Evolutionary conservation across 2,329 filamentous ascomycete genomes (phyloP).

Genomic region (Sphaerulina musiva): DNA sequence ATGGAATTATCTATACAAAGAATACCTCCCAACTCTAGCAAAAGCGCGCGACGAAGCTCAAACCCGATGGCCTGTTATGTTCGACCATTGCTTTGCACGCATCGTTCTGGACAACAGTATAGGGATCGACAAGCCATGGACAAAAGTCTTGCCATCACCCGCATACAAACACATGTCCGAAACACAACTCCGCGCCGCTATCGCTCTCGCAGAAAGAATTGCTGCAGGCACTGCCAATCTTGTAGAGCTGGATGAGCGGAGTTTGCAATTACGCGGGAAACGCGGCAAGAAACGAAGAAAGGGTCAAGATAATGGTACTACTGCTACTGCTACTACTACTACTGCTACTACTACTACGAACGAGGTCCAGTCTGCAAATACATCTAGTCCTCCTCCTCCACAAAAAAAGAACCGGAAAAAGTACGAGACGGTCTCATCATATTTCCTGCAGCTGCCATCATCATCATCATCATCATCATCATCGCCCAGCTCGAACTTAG

Average conservation of each 20-base stretch:
- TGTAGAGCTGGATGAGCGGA: conserved; percentile 36
- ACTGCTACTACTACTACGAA: not conserved
- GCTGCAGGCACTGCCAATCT: conserved; percentile 35
- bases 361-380: not conserved
- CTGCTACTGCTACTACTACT: too few relatives aligned
- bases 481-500: conserved; percentile 17
- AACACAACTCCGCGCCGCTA: conserved; percentile 35
- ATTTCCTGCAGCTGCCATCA: conserved; percentile 22
- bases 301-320: not conserved
- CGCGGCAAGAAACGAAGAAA: conserved; percentile 26
- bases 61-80: conserved; percentile 38
- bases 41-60: conserved; percentile 31
- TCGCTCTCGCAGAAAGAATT: conserved; percentile 37
- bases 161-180: conserved; percentile 41
- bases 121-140: conserved; percentile 39
- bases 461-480: conserved; percentile 18
- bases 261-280: conserved; percentile 38
- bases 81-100: conserved; percentile 43
- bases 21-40: conserved; percentile 27
- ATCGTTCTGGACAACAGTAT: conserved; percentile 42
- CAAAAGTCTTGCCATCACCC: conserved; percentile 37
- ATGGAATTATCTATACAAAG: conserved; percentile 29
- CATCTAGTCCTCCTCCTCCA: too few relatives aligned
- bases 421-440: conserved; percentile 25
- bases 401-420: conserved; percentile 24